phyloP scores from a whole-genome alignment of 2,329 filamentous ascomycete genomes.

The Fusarium clavum region DNA sequence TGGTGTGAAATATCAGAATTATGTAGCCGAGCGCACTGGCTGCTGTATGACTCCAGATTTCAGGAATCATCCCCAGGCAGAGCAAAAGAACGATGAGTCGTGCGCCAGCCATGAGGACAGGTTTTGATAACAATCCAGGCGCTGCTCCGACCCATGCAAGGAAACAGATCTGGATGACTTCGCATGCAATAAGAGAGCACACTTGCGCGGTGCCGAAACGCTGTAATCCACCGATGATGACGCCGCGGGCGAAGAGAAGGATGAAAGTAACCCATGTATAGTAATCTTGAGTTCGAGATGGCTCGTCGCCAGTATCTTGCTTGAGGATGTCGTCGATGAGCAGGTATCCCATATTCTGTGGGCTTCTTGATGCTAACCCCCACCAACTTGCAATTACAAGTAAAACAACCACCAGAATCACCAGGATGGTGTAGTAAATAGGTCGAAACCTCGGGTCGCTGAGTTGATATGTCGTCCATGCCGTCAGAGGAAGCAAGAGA shows the following conservation, averaged over 20 bases:
- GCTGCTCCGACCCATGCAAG: constrained; percentile 68
- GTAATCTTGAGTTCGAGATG: constrained; percentile 60
- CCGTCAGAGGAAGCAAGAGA: constrained; percentile 77
- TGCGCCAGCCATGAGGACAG: constrained; percentile 1
- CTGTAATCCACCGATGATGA: constrained; percentile 33
- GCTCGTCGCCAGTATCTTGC: constrained; percentile 65
- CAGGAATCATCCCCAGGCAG: constrained; percentile 64
- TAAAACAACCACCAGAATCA: constrained; percentile 34
- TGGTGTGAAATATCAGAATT: constrained; percentile 72
- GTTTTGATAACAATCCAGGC: constrained; percentile 50
- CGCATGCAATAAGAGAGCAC: constrained; percentile 26
- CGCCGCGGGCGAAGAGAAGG: constrained; percentile 31
- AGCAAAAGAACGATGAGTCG: constrained; percentile 37
- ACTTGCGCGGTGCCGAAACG: constrained; percentile 25
- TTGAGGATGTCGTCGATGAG: constrained; percentile 68
- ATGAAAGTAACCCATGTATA: constrained; percentile 48
- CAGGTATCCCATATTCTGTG: constrained; percentile 47
- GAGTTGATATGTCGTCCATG: constrained; percentile 79
- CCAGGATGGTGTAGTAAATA: constrained; percentile 51
- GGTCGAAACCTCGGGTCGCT: constrained; percentile 33
- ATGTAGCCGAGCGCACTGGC: constrained; percentile 78
- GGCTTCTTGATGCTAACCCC: constrained; percentile 39
- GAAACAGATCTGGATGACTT: constrained; percentile 29
- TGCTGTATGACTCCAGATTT: constrained; percentile 69
- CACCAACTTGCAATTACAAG: constrained; percentile 47